Conservation (phyloP, 352 stramenopile species). For the Globisporangium polare region DNA sequence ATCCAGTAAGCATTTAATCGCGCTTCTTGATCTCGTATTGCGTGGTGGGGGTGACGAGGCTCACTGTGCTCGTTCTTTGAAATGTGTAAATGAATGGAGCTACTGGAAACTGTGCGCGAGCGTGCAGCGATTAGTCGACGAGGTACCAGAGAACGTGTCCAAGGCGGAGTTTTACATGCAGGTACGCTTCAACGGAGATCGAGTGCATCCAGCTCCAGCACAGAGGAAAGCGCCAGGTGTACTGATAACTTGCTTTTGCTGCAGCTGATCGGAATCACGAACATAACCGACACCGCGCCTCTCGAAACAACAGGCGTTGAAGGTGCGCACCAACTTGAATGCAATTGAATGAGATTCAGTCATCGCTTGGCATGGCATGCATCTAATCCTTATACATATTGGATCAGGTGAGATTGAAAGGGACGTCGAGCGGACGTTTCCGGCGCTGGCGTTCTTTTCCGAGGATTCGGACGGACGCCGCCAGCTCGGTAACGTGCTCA, state of each 20-base stretch:
- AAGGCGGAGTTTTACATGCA: constrained; percentile 26
- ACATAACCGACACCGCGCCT: constrained; percentile 25
- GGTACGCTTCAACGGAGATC: constrained; percentile 10
- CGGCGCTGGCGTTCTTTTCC: constrained; percentile 47
- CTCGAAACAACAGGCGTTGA: constrained; percentile 58
- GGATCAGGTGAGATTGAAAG: constrained; percentile 60
- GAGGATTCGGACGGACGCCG: constrained; percentile 40
- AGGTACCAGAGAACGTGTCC: constrained; percentile 6
- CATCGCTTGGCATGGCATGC: neutral
- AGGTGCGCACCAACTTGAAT: constrained; percentile 22
- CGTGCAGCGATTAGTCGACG: constrained; percentile 24
- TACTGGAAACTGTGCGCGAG: constrained; percentile 36
- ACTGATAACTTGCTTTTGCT: neutral
- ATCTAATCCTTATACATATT: neutral
- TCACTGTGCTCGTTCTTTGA: neutral
- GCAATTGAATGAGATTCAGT: neutral
- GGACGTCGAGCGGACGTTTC: constrained; percentile 76
- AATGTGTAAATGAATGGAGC: constrained; percentile 15
- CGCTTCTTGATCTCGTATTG: neutral
- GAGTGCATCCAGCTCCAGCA: neutral
- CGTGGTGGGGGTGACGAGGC: neutral
- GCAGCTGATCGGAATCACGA: constrained; percentile 41
- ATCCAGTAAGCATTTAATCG: constrained; percentile 20
- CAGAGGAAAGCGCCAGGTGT: neutral
- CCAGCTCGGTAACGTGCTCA: constrained; percentile 71